Base-by-base conservation (phyloP, 805 yeast species). In the Candida peoriensis region DNA sequence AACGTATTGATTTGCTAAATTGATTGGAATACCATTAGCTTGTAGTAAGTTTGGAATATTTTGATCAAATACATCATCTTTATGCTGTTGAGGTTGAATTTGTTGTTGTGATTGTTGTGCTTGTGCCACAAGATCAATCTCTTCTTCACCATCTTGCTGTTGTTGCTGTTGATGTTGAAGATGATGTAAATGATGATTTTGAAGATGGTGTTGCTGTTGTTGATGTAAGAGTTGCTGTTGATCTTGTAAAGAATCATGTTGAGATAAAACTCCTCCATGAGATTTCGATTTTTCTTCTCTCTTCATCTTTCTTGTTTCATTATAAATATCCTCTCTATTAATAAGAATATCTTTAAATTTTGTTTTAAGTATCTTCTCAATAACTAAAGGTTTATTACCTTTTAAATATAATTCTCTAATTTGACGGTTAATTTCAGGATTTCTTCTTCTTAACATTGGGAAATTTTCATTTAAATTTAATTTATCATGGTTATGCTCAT, bases 251-350 rank as follows among this genome's bases (percentile, higher is more conserved):
- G 34, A 19, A 11, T 22, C 23, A 21, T 33, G 38, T 12, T n/a
- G 32, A 15, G 41, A 12, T 14, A 42, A 20, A 13, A 31, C 17
- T 10, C 31, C 37, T 12, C 37, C 33, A 15, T 21, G 14, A 20
- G 8, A 20, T 24, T 46, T 53, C 21, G 38, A 27, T 34, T 46
- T 52, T 31, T 53, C 58, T 33, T 53, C 58, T 31, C 58, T 45
- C 30, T 53, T 53, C 58, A 53, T 53, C 45, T 53, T 53, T 52
- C 58, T 50, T 1, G 58, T 53, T 41, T 53, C 58, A 36, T 53
- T 53, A 33, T 53, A 53, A 26, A 53, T 53, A 23, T 53, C 58
- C 34, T 53, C 58, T 37, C 58, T 48, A 33, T 53, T 53, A 42
- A 53, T 53, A 28, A 48, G 23, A 15, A 53, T 53, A 23, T 40